These are phyloP conservation scores for Diutina sp. DNA, from an alignment of 1,139 yeast species.

Conservation along the genomic window DNA sequence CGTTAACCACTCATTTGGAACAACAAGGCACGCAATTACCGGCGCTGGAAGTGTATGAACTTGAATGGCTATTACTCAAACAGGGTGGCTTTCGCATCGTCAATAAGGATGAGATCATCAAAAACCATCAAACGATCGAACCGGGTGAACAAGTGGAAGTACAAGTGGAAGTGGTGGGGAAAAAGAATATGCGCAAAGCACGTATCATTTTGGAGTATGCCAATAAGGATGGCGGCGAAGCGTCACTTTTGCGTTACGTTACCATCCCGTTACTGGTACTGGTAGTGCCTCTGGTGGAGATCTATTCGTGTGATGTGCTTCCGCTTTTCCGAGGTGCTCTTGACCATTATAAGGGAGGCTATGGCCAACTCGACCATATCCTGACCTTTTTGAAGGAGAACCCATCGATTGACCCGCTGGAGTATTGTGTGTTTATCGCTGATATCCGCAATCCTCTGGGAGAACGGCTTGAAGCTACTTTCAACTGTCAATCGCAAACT, in stretches of 20 bases:
- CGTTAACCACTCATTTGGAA: conserved; percentile 30
- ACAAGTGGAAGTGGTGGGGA: conserved; percentile 55
- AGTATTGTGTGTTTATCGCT: conserved; percentile 49
- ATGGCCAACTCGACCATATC: conserved; percentile 9
- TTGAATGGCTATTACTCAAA: conserved; percentile 54
- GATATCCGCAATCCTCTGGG: conserved; percentile 67
- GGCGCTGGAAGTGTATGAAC: conserved; percentile 57
- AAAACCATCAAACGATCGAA: conserved; percentile 17
- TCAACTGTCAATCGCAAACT: neutral
- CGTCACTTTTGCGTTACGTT: conserved; percentile 11
- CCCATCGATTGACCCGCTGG: conserved; percentile 21
- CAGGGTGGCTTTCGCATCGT: conserved; percentile 42
- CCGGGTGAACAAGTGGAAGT: conserved; percentile 25
- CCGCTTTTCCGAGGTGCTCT: conserved; percentile 24
- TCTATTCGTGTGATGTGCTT: conserved; percentile 62
- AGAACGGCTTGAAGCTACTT: conserved; percentile 16
- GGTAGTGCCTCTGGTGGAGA: conserved; percentile 58
- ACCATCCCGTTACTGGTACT: conserved; percentile 56
- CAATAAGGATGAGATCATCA: conserved; percentile 23
- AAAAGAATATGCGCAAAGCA: conserved; percentile 61
- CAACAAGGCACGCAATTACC: conserved; percentile 18
- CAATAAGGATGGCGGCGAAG: conserved; percentile 10
- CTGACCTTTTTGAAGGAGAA: conserved; percentile 11
- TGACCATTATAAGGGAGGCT: conserved; percentile 5
- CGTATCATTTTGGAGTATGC: conserved; percentile 60